Percentiles rank a stretch among this genome's conserved stretches.
These are phyloP conservation scores for Agaricus sinodeliciosus DNA, from an alignment of 768 basidiomycete species.

Conservation along the genomic window DNA sequence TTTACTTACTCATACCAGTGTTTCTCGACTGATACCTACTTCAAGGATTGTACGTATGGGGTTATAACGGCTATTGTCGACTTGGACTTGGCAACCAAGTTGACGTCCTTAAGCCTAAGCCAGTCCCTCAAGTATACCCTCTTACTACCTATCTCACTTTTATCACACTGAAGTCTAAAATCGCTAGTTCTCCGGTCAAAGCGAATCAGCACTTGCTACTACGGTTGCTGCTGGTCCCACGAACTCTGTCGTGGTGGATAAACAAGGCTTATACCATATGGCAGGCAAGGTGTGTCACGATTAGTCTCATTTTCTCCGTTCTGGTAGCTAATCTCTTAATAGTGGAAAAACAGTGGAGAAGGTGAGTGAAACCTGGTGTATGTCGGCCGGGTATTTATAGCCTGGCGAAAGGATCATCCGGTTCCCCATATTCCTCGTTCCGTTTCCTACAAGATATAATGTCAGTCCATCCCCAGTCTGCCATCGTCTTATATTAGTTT, in stretches of 20 bases:
- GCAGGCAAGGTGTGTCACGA: conserved; percentile 58
- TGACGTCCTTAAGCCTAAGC: conserved; percentile 72
- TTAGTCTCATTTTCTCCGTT: not conserved
- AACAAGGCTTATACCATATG: conserved; percentile 83
- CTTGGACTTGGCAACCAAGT: conserved; percentile 84
- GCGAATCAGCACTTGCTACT: conserved; percentile 54
- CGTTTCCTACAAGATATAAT: conserved; percentile 83
- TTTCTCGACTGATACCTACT: not conserved
- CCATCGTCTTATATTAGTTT: not conserved
- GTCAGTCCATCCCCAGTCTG: conserved; percentile 31
- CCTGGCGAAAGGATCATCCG: conserved; percentile 58
- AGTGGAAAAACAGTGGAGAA: conserved; percentile 96
- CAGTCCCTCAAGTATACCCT: conserved; percentile 65
- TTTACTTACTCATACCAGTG: not conserved
- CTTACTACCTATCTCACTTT: not conserved
- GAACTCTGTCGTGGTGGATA: conserved; percentile 79
- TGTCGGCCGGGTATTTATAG: not conserved
- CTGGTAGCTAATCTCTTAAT: conserved; percentile 9
- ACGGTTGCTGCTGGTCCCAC: conserved; percentile 75
- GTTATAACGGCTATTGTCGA: conserved; percentile 87
- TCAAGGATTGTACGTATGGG: conserved; percentile 76
- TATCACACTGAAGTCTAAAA: not conserved
- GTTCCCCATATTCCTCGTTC: conserved; percentile 85
- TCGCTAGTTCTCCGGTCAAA: conserved; percentile 68
- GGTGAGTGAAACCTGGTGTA: conserved; percentile 33